Base-by-base conservation (phyloP, 1,139 yeast genomes). In the Yamadazyma spencermartinsiae region DNA sequence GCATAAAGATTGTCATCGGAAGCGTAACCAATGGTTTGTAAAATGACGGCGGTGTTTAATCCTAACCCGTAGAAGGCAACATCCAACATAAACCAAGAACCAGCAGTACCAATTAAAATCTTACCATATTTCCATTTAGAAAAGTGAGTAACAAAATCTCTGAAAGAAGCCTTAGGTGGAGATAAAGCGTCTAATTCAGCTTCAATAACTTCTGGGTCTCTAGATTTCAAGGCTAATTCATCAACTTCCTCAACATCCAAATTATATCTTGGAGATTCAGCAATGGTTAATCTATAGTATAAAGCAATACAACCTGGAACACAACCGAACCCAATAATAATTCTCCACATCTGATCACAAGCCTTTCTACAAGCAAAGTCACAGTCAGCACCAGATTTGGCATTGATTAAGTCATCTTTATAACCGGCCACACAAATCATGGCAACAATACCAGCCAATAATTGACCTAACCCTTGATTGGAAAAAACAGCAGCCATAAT, bases 21-120 rank as follows among this genome's bases (percentile, higher is more conserved):
- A 45, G 95, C 82, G 65, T 74, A 80, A 68, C 92, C 94, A 57
- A 90, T 87, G 50, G 95, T 80, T 66, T 83, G 80, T 67, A 94
- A 84, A 52, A 86, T 86, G 44, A 76, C 72, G 26, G 94, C 82
- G 52, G 89, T 71, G 73, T 86, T 86, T 58, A 86, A 77, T 64
- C 86, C 83, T 57, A 86, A 72, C 67, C 96, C 95, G 63, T 92
- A 92, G 76, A 81, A 89, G 45, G 97, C 96, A 61, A 92, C 87
- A 74, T 92, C 98, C 66, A 90, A 79, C 72, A 83, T 74, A 74
- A 90, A 90, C 98, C 98, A 92, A 36, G 95, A 83, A 63, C 90
- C 94, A 50, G 97, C 95, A 54, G 98, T 90, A 61, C 98, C 98
- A 39, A 92, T 52, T 53, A 92, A 74, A 44, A 83, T 79, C 71